Base-by-base conservation (phyloP, 2,329 filamentous ascomycete species). In the Pseudogymnoascus pannorum region DNA sequence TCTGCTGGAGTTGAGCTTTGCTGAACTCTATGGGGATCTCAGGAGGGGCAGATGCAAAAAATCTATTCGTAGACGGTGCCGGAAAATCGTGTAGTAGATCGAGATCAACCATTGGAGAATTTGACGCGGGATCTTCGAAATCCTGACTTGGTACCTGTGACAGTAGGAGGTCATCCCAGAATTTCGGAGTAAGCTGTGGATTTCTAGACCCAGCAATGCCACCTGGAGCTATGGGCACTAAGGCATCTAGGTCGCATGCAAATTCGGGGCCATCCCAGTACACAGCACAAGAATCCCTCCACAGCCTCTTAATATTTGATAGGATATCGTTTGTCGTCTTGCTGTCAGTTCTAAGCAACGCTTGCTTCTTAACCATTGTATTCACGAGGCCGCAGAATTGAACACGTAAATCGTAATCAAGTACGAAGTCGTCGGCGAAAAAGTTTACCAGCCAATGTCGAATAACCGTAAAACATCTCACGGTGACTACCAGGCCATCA, bases 391-490 rank as follows among this genome's bases (percentile, higher is more conserved):
- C 79, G 74, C 93, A 97, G 71, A 97, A 97, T 14, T 84, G 83
- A 4, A 83, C 78, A 7, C 93, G 87, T 31, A 97, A 78, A 48
- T 83, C 78, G 70, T 88, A 87, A 71, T 92, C 86, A 22, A 87
- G 75, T 40, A 95, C 84, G 72, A 96, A 99, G 72, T 99, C 94
- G 71, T 99, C 94, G 61, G 90, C 82, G 67, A 97, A 99, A 74
- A 99, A 99, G 73, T 99, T 99, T 64, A 99, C 76, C 62, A 97
- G 92, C 94, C 94, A 99, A 74, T 99, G 94, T 61, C 94, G 86
- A 48, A 97, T 81, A 6, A 94, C 94, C 24, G 97, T 94, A 76
- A 97, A 99, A 0, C 92, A 95, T 42, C 94, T 85, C 14, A 99
- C 95, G 58, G 93, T 86, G n/a, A 97, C 94, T 59, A 99, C 91